Evolutionary conservation across 2,329 filamentous ascomycete species (phyloP), one percentile per base, ranked within the genome.

Genomic region (Teratosphaeria nubilosa): DNA sequence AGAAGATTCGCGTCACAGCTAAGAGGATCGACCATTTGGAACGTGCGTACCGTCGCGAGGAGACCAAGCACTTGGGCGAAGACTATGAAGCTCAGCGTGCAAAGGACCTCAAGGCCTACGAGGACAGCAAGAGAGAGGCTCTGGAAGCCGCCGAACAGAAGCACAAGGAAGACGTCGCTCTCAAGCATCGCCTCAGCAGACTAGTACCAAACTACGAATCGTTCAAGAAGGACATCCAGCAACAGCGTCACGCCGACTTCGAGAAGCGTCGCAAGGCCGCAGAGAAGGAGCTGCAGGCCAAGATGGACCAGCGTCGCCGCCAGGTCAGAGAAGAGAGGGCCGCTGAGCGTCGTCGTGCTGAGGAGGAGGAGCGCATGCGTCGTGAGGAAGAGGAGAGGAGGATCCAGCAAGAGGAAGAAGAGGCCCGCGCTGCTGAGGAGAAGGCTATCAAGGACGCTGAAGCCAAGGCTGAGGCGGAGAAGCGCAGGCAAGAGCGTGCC

Each of bases 21-120:
- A 97, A 96, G 84, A 88, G 94, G 64, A 89, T 96, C 68, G 94
- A 99, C 72, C 92, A 99, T 76, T 79, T 99, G 67, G 94, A 99
- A 80, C 89, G 94, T 78, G 94, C 94, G 41, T 95, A 95, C 82
- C 87, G 94, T 69, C 90, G 92, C 74, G 94, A 97, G 77, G 94
- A 99, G 76, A 78, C 87, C 70, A 96, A 96, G 83, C 92, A 96
- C 76, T 79, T 97, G 59, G 79, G 85, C 59, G 85, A 86, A 55
- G 94, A 99, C 70, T 96, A 95, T 70, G 87, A 88, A 63, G 80
- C 79, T 67, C 94, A 99, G 77, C 86, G 86, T 71, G 83, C 91
- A 70, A 79, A 76, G 59, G 94, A 99, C 70, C 74, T 86, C 63
- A 86, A 84, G 58, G 84, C 90, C 48, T 95, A 96, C 72, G 90